phyloP scores from a whole-genome alignment of 129 eudicot genomes.

The sunflower (Helianthus annuus) region HanXRQr2.0-SUNRISE NC_035436.2:201019159-201019658 shows the following conservation, averaged over 20 bases:
- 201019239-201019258: slow-evolving; percentile 31
- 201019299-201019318: slow-evolving; percentile 27
- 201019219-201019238: slow-evolving; percentile 29
- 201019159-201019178: neutral
- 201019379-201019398: neutral
- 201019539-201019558: too few species aligned
- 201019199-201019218: slow-evolving; percentile 31
- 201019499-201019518: neutral
- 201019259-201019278: slow-evolving; percentile 10
- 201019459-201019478: neutral
- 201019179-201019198: slow-evolving; percentile 41
- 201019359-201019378: slow-evolving; percentile 28
- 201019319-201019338: slow-evolving; percentile 20
- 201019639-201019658: neutral
- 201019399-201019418: neutral
- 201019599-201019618: neutral
- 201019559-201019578: too few species aligned
- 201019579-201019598: neutral
- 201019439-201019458: neutral
- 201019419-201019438: neutral
- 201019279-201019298: slow-evolving; percentile 30
- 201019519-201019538: neutral
- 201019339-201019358: slow-evolving; percentile 22
- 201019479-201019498: neutral
- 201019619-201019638: neutral